Conservation (phyloP, 2,329 filamentous ascomycete species). For the Alternaria gaisen region DNA sequence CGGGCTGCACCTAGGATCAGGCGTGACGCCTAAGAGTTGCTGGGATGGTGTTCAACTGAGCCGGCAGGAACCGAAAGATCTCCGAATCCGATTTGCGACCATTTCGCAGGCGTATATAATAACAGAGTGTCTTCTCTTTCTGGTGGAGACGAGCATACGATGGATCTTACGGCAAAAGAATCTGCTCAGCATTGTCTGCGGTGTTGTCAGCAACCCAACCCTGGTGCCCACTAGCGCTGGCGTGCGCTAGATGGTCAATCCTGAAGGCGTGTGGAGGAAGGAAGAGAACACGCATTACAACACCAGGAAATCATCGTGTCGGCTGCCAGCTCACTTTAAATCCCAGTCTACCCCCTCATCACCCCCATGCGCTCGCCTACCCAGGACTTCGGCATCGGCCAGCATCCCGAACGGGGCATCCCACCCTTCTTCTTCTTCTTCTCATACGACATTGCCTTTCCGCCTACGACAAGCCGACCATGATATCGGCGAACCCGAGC, state of each 20-base stretch:
- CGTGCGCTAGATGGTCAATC: neutral
- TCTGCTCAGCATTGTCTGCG: neutral
- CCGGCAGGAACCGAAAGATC: neutral
- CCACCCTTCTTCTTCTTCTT: neutral
- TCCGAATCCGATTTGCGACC: neutral
- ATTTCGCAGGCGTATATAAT: neutral
- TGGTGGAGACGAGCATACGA: neutral
- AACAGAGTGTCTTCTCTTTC: neutral
- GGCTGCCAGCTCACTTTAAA: constrained; percentile 15
- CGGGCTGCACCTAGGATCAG: neutral
- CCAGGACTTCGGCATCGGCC: constrained; percentile 12
- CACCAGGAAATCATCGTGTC: neutral
- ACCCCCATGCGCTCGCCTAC: constrained; percentile 3
- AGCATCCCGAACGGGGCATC: constrained; percentile 13
- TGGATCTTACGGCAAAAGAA: neutral
- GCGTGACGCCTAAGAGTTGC: neutral
- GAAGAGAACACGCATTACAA: neutral
- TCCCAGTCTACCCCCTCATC: constrained; percentile 3
- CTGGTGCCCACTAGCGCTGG: constrained; percentile 4
- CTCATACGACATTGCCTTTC: constrained; percentile 7
- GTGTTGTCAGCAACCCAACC: neutral
- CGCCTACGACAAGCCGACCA: constrained; percentile 2
- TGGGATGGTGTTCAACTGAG: neutral
- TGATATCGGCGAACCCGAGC: constrained; percentile 6
- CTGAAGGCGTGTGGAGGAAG: neutral